Conservation (phyloP, 2,329 filamentous ascomycete species). For the Colletotrichum simmondsii region DNA sequence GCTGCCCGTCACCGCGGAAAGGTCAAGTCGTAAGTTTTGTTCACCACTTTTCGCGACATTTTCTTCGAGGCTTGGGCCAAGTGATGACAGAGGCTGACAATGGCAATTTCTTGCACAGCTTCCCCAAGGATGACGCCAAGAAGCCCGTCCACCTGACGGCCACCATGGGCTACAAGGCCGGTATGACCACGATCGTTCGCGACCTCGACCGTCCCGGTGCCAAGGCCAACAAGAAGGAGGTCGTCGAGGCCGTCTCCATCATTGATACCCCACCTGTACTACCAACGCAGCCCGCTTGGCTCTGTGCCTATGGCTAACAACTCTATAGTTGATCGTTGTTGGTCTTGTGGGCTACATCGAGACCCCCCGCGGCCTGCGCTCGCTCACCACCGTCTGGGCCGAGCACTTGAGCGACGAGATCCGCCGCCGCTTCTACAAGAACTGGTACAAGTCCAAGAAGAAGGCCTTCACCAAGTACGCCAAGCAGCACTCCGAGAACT, state of each 20-base stretch:
- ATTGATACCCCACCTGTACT: constrained; percentile 96
- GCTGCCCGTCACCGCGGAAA: constrained; percentile 94
- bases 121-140: constrained; percentile 99
- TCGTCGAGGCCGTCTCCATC: constrained; percentile 88
- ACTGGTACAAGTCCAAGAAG: constrained; percentile 99
- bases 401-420: constrained; percentile 99
- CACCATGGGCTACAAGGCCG: constrained; percentile 99
- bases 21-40: constrained; percentile 88
- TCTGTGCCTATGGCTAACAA: constrained; percentile 79
- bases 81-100: constrained; percentile 38
- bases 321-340: constrained; percentile 95
- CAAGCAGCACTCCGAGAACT: constrained; percentile 99
- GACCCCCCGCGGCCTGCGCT: constrained; percentile 98
- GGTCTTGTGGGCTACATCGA: constrained; percentile 99
- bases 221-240: constrained; percentile 99
- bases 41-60: constrained; percentile 18
- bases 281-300: constrained; percentile 85
- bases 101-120: constrained; percentile 65
- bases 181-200: constrained; percentile 99
- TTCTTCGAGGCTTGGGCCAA: background rate
- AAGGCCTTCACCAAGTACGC: constrained; percentile 99
- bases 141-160: constrained; percentile 99
- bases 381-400: constrained; percentile 99
- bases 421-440: constrained; percentile 99
- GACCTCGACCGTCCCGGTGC: constrained; percentile 98